Evolutionary conservation across 192 early-diverging fungal genomes (phyloP).

Genomic region (Borealophlyctis nickersoniae): DNA sequence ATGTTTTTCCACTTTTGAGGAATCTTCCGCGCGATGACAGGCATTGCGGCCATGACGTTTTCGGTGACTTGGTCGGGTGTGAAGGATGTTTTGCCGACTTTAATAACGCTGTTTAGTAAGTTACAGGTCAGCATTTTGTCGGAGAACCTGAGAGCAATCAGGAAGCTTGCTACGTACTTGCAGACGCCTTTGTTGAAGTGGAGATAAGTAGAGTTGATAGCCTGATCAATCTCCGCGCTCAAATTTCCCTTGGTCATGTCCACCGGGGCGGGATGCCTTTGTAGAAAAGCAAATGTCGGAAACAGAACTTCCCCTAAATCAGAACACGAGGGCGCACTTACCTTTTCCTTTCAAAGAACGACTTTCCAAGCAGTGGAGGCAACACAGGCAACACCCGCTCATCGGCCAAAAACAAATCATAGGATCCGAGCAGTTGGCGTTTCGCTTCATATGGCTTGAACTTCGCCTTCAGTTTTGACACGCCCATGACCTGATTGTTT

Average conservation of each 20-base stretch:
- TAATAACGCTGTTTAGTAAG: constrained; percentile 58
- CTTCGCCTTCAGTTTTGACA: constrained; percentile 74
- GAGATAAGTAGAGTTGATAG: constrained; percentile 63
- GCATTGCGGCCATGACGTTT: constrained; percentile 69
- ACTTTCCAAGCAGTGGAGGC: constrained; percentile 76
- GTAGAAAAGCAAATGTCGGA: not conserved
- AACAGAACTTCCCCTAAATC: constrained; percentile 21
- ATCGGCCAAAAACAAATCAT: constrained; percentile 89
- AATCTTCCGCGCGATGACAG: constrained; percentile 60
- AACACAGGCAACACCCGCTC: constrained; percentile 71
- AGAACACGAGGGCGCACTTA: constrained; percentile 32
- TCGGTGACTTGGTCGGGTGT: constrained; percentile 61
- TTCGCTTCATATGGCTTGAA: constrained; percentile 79
- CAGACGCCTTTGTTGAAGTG: constrained; percentile 57
- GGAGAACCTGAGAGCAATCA: constrained; percentile 13
- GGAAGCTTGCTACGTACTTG: constrained; percentile 44
- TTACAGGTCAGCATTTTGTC: not conserved
- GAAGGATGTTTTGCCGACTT: constrained; percentile 66
- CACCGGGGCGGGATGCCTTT: constrained; percentile 70
- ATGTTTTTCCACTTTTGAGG: constrained; percentile 79
- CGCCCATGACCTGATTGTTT: constrained; percentile 63
- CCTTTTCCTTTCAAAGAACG: constrained; percentile 83
- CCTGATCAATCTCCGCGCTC: constrained; percentile 57
- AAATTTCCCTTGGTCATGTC: constrained; percentile 60
- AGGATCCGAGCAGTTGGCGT: constrained; percentile 67